Conservation (phyloP, 331 rosid genomes). For the Cydonia oblonga region DNA sequence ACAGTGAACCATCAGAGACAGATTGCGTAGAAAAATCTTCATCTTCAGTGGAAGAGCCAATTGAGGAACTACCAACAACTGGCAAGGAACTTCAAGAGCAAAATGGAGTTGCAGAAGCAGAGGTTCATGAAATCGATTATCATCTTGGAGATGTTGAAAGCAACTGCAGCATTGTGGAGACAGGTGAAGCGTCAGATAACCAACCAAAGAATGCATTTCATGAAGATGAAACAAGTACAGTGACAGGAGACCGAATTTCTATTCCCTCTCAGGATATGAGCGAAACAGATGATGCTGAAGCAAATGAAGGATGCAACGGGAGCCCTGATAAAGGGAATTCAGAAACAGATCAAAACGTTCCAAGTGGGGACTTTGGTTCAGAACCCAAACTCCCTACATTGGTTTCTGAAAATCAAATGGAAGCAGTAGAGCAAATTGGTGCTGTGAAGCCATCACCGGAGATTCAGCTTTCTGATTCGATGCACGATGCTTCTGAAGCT, state of each 20-base stretch:
- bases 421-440: conserved; percentile 1
- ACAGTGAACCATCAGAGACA: conserved; percentile 23
- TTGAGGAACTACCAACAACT: conserved; percentile 1
- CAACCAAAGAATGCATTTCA: not conserved
- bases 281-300: not conserved
- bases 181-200: conserved; percentile 9
- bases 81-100: not conserved
- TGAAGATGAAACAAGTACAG: not conserved
- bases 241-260: not conserved
- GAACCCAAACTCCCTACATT: not conserved
- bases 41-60: conserved; percentile 1
- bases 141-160: conserved; percentile 1
- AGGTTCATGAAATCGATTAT: conserved; percentile 1
- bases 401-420: not conserved
- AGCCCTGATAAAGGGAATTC: conserved; percentile 2
- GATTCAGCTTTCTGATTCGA: not conserved
- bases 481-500: not conserved
- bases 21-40: not conserved
- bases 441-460: conserved; percentile 1
- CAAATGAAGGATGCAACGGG: conserved; percentile 9
- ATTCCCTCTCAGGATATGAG: not conserved
- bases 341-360: conserved; percentile 1
- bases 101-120: conserved; percentile 5
- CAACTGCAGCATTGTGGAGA: not conserved
- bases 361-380: not conserved